Conservation (phyloP, 2,329 filamentous ascomycete genomes). For the Allantophomopsis cytisporea region DNA sequence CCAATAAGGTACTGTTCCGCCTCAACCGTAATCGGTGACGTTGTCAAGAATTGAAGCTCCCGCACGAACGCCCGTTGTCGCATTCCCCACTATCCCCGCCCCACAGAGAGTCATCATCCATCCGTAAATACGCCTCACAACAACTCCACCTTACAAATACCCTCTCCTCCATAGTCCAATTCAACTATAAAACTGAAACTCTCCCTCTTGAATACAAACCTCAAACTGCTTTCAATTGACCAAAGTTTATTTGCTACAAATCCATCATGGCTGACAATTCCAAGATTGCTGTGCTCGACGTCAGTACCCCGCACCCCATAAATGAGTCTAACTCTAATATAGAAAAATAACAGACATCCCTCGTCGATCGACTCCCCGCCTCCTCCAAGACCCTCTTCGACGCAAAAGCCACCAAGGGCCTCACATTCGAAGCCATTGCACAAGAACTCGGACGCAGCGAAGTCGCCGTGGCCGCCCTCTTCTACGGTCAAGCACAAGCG, state of each 20-base stretch:
- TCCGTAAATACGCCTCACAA: too few relatives aligned
- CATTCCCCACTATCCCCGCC: too few relatives aligned
- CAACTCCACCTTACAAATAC: too few relatives aligned
- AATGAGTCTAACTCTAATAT: not conserved
- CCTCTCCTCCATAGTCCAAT: too few relatives aligned
- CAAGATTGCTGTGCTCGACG: slow-evolving; percentile 9
- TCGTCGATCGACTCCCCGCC: slow-evolving; percentile 54
- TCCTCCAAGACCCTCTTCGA: slow-evolving; percentile 65
- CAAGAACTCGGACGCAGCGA: slow-evolving; percentile 65
- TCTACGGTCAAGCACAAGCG: slow-evolving; percentile 77
- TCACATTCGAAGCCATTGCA: slow-evolving; percentile 71
- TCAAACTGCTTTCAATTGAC: not conserved
- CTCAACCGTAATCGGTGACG: too few relatives aligned
- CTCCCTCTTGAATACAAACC: too few relatives aligned
- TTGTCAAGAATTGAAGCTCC: too few relatives aligned
- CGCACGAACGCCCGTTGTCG: too few relatives aligned
- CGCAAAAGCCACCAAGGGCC: slow-evolving; percentile 61
- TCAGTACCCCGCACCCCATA: slow-evolving; percentile 2
- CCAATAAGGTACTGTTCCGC: too few relatives aligned
- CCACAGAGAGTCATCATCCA: too few relatives aligned
- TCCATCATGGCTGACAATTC: slow-evolving; percentile 13
- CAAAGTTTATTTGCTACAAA: slow-evolving; percentile 3
- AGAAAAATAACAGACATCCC: slow-evolving; percentile 36
- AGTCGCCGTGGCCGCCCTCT: slow-evolving; percentile 78
- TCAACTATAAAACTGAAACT: too few relatives aligned